A percentile compares a stretch with the other conserved stretches of the same genome.
Conservation (phyloP, 345 rosid species). For the Hibiscus trionum region DNA sequence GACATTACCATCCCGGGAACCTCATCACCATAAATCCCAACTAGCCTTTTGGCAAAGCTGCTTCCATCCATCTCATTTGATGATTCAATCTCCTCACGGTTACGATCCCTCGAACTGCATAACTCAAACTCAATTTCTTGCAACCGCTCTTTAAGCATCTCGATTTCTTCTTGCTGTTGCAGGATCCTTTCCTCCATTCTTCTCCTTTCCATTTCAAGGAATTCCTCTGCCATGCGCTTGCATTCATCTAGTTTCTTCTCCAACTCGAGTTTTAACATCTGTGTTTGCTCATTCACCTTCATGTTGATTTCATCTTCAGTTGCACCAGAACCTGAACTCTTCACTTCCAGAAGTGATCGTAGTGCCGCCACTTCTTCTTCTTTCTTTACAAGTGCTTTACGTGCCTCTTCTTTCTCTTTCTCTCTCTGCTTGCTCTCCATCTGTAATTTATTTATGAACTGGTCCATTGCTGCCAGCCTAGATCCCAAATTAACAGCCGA, state of each 20-base stretch:
- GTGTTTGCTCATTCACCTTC: slow-evolving; percentile 64
- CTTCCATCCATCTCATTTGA: slow-evolving; percentile 44
- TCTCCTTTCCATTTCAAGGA: slow-evolving; percentile 77
- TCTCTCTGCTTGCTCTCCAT: slow-evolving; percentile 77
- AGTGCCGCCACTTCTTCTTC: slow-evolving; percentile 76
- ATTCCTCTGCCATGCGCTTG: slow-evolving; percentile 74
- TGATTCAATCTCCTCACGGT: slow-evolving; percentile 14
- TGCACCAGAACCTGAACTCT: slow-evolving; percentile 26
- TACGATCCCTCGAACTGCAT: slow-evolving; percentile 29
- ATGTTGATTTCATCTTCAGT: slow-evolving; percentile 71
- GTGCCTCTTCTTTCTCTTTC: slow-evolving; percentile 70
- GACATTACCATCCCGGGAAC: slow-evolving; percentile 93
- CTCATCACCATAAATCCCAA: slow-evolving; percentile 56
- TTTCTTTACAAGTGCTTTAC: slow-evolving; percentile 62
- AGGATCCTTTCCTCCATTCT: slow-evolving; percentile 88
- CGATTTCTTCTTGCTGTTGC: slow-evolving; percentile 88
- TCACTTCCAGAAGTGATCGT: slow-evolving; percentile 43
- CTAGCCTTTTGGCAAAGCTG: slow-evolving; percentile 63
- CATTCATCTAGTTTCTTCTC: slow-evolving; percentile 78
- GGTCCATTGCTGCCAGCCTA: slow-evolving; percentile 87
- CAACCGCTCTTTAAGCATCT: slow-evolving; percentile 67
- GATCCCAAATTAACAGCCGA: slow-evolving; percentile 57
- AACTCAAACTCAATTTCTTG: slow-evolving; percentile 70
- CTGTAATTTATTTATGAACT: slow-evolving; percentile 72
- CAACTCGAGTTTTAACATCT: slow-evolving; percentile 46